These are phyloP conservation scores for Thelephora terrestris DNA, from an alignment of 1,284 basidiomycete species.

Conservation along the genomic window DNA sequence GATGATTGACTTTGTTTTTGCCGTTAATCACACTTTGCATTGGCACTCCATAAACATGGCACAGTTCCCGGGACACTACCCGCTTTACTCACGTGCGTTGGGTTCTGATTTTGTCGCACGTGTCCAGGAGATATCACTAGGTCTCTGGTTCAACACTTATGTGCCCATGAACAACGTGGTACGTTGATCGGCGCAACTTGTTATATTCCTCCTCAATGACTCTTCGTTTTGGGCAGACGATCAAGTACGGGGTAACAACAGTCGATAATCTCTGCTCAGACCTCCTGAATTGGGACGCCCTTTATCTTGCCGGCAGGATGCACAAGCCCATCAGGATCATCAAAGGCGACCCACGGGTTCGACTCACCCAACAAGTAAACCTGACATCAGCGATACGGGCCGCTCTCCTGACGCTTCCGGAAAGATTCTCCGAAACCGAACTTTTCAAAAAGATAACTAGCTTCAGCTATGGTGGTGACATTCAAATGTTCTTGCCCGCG, in stretches of 20 bases:
- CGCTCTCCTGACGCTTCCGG: constrained; percentile 57
- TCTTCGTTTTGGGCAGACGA: constrained; percentile 40
- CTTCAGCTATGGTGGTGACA: constrained; percentile 86
- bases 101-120: constrained; percentile 71
- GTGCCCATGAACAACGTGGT: constrained; percentile 79
- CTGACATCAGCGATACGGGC: constrained; percentile 82
- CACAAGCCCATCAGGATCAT: constrained; percentile 94
- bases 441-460: constrained; percentile 84
- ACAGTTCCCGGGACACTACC: constrained; percentile 86
- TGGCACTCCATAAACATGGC: constrained; percentile 95
- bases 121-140: constrained; percentile 76
- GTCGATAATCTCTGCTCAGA: constrained; percentile 85
- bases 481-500: constrained; percentile 86
- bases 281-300: constrained; percentile 84
- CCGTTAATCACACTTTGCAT: constrained; percentile 83
- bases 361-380: constrained; percentile 89
- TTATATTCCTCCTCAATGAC: not conserved
- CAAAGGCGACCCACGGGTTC: constrained; percentile 80
- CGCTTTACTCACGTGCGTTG: constrained; percentile 70
- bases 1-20: constrained; percentile 95
- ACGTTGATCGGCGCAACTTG: constrained; percentile 28
- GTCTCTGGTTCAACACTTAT: constrained; percentile 93
- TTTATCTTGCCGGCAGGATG: constrained; percentile 94
- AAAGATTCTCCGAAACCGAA: constrained; percentile 61
- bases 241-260: constrained; percentile 98